These are phyloP conservation scores for Trapa incisa DNA, from an alignment of 345 rosid species.

Conservation along the genomic window DNA sequence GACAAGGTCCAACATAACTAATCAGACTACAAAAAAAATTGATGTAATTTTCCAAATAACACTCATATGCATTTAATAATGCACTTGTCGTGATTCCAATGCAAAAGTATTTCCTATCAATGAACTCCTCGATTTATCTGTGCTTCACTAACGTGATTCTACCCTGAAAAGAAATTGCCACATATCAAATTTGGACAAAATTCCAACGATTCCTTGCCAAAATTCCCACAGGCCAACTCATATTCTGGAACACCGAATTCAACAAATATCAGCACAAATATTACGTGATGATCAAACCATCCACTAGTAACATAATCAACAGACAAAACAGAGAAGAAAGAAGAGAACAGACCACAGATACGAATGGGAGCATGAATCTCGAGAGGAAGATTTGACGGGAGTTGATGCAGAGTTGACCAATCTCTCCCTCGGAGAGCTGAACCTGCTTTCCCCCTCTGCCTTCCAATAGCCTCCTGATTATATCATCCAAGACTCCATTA, in stretches of 20 bases:
- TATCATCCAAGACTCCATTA: conserved; percentile 73
- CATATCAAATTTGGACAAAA: too few species aligned
- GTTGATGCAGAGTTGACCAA: conserved; percentile 91
- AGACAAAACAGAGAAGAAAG: conserved; percentile 2
- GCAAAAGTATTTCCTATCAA: background rate
- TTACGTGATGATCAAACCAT: background rate
- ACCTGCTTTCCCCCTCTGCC: conserved; percentile 93
- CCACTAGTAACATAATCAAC: background rate
- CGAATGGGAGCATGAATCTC: conserved; percentile 76
- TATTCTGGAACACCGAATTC: background rate
- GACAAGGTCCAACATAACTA: background rate
- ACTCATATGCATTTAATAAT: background rate
- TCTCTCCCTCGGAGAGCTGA: conserved; percentile 90
- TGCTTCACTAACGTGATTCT: background rate
- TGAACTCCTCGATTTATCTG: background rate
- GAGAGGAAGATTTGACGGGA: conserved; percentile 86
- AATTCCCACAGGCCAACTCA: too few species aligned
- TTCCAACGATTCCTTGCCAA: too few species aligned
- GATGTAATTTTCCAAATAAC: too few species aligned
- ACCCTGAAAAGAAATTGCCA: too few species aligned
- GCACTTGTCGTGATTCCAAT: background rate
- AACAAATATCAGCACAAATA: background rate
- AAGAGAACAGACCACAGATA: conserved; percentile 58
- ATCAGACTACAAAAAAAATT: background rate
- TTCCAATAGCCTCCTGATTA: conserved; percentile 73